These are phyloP conservation scores for Lactifluus rugatus DNA, from an alignment of 768 basidiomycete species.

Conservation along the genomic window DNA sequence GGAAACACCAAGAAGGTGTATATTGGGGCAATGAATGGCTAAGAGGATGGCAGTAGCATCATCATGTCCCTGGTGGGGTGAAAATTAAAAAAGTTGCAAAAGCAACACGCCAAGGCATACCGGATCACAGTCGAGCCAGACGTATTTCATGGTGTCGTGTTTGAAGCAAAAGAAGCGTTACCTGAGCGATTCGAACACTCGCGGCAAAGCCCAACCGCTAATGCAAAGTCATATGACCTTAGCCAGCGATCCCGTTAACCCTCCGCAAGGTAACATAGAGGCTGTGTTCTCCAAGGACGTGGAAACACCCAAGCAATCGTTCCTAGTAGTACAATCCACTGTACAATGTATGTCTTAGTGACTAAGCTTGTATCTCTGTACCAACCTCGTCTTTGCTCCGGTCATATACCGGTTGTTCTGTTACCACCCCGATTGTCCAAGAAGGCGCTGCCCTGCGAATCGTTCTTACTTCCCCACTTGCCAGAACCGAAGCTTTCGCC, in stretches of 20 bases:
- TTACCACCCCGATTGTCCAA: slow-evolving; percentile 13
- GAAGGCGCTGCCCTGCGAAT: slow-evolving; percentile 8
- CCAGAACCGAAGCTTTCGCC: slow-evolving; percentile 36
- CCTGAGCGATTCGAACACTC: slow-evolving; percentile 56
- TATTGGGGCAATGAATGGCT: slow-evolving; percentile 53
- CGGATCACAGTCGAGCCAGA: slow-evolving; percentile 32
- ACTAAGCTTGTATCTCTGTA: background rate
- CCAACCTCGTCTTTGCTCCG: background rate
- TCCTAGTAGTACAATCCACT: background rate
- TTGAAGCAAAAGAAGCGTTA: slow-evolving; percentile 33
- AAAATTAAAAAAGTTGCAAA: background rate
- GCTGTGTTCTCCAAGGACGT: background rate
- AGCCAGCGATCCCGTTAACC: slow-evolving; percentile 60
- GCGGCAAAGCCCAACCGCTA: slow-evolving; percentile 54
- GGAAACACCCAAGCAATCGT: background rate
- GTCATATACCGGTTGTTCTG: slow-evolving; percentile 17
- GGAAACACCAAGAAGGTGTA: slow-evolving; percentile 72
- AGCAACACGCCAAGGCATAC: slow-evolving; percentile 17
- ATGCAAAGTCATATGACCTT: slow-evolving; percentile 23
- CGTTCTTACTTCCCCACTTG: slow-evolving; percentile 21
- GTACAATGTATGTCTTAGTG: background rate
- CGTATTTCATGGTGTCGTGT: slow-evolving; percentile 22
- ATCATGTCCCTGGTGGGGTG: slow-evolving; percentile 61
- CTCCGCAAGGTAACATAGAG: slow-evolving; percentile 77
- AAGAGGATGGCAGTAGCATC: slow-evolving; percentile 80